phyloP scores from a whole-genome alignment of 441 rosid species.

The Gossypium trilobum region DNA sequence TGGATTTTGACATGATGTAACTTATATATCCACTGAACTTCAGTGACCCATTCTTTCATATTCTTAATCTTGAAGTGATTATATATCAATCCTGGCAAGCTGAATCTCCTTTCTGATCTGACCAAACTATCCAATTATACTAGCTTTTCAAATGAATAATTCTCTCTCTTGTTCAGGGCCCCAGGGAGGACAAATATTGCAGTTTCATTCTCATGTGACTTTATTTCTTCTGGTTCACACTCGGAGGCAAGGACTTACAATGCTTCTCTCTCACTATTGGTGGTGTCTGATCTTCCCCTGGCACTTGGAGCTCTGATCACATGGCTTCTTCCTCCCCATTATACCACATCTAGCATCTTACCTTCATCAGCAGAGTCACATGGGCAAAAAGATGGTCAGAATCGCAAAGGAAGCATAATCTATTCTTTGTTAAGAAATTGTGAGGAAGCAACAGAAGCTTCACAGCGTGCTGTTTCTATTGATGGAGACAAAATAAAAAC shows the following conservation, averaged over 20 bases:
- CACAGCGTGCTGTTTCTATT: conserved; percentile 46
- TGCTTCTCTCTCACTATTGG: conserved; percentile 50
- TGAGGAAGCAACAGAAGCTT: conserved; percentile 41
- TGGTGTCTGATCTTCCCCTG: conserved; percentile 83
- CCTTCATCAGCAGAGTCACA: conserved; percentile 47
- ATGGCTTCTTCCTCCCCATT: conserved; percentile 92
- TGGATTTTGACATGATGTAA: conserved; percentile 9
- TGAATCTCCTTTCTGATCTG: conserved; percentile 4
- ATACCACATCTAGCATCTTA: conserved; percentile 61
- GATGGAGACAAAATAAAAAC: conserved; percentile 65
- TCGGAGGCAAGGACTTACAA: conserved; percentile 55
- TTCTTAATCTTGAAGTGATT: conserved; percentile 13
- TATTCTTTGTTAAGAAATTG: conserved; percentile 65
- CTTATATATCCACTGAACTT: not conserved
- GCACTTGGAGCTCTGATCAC: conserved; percentile 79
- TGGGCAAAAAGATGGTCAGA: conserved; percentile 50
- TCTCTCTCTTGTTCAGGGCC: conserved; percentile 46
- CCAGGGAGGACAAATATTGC: conserved; percentile 64
- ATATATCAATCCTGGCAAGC: conserved; percentile 5
- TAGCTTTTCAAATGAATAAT: conserved; percentile 21
- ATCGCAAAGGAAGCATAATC: conserved; percentile 48
- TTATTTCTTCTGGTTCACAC: conserved; percentile 55
- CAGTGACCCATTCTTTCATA: not conserved
- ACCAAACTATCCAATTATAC: conserved; percentile 12
- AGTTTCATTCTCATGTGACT: conserved; percentile 75